Evolutionary conservation across 495 filamentous ascomycete species (phyloP), one percentile per base, ranked within the genome.

Genomic region (Arthonia radiata): DNA sequence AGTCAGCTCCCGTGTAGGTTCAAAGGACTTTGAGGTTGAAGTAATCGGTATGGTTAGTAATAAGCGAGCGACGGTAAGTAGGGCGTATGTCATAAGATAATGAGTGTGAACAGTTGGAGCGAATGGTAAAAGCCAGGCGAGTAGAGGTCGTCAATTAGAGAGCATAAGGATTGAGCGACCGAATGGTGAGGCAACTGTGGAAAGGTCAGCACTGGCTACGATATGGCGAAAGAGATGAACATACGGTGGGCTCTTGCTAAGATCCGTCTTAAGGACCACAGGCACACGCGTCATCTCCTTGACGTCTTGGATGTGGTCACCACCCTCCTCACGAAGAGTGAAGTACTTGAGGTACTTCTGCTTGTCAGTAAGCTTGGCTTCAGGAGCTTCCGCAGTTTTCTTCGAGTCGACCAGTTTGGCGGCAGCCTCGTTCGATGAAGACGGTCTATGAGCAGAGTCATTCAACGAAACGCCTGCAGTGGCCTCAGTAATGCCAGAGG

Each of bases 241-340:
- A 57, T 73, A 94, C 78, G 86, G 86, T 52, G 86, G 86, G 48
- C 86, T 94, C 73, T 94, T 97, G 57, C 61, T 77, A 39, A 97
- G 61, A 52, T 97, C 86, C 18, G 86, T 97, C 68, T 93, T 97
- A 27, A 97, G 52, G 39, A 94, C 91, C 31, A 97, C 76, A 2
- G 86, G 86, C 27, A 97, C 78, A 30, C 81, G 61, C 18, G 80
- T 83, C 79, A 97, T 92, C 60, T 97, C 86, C 15, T 67, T 79
- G 33, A 97, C 81, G 46, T 94, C 86, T 47, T 97, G 86, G 40
- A 97, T 91, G 53, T 89, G 82, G 29, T 93, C 79, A 18, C 89
- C 81, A 34, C 74, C 72, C 51, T 89, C 80, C 41, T 97, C 89
- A 24, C 89, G 57, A 38, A 97, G 54, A 38, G 68, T 70, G 56